A percentile compares a stretch with the other conserved stretches of the same genome.
Conservation (phyloP, 2,329 filamentous ascomycete species). For the Colletotrichum australisinense region DNA sequence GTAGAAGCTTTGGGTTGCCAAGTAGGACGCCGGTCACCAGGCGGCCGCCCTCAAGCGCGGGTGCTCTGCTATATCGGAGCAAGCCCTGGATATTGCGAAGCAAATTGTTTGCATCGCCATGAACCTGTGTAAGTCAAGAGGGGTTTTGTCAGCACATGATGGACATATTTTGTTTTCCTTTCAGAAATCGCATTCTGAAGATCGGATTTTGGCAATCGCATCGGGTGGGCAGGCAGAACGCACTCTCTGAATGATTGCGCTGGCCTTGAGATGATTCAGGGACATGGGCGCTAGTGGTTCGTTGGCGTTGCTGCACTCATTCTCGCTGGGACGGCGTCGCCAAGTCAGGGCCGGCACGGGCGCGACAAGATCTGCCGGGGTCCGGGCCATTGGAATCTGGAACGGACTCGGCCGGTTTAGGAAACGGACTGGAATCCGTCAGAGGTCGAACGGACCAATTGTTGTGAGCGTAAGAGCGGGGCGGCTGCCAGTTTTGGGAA, state of each 20-base stretch:
- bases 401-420: not conserved
- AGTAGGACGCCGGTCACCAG: not conserved
- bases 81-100: not conserved
- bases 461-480: not conserved
- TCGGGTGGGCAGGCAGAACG: not conserved
- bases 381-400: not conserved
- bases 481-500: not conserved
- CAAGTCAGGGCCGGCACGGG: not conserved
- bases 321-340: not conserved
- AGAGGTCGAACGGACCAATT: not conserved
- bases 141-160: not conserved
- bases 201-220: not conserved
- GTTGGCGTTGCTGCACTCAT: not conserved
- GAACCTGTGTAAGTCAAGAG: not conserved
- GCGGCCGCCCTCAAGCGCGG: not conserved
- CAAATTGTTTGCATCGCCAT: not conserved
- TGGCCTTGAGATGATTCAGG: constrained; percentile 6
- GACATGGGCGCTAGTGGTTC: not conserved
- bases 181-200: not conserved
- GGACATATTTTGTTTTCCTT: not conserved
- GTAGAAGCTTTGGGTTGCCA: not conserved
- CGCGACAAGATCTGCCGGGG: not conserved
- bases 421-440: not conserved
- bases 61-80: not conserved
- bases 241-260: constrained; percentile 5